Base-by-base conservation (phyloP, 441 rosid genomes). In the Rhodomyrtus psidioides region DNA sequence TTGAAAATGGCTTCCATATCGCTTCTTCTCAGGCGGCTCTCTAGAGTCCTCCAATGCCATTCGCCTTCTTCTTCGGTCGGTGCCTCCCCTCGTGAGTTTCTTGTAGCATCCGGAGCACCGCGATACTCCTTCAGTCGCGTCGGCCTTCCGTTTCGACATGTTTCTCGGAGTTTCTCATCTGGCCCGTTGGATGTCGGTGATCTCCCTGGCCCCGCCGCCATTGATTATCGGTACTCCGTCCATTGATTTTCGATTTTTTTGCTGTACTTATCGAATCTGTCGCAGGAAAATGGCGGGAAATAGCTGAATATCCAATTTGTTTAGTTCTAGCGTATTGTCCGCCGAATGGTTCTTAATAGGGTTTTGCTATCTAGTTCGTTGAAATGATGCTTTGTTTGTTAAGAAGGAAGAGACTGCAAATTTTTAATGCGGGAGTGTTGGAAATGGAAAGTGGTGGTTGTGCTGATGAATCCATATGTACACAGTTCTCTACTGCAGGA, bases 401-500 rank as follows among this genome's bases (percentile, higher is more conserved):
- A 8, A 28, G 60, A 12, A 79, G 65, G 23, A 58, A 54, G 49
- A 46, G n/a, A 30, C 16, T 70, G 55, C 55, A 49, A 54, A 85
- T 62, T 44, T 62, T 24, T 49, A 51, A 60, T 51, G n/a, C 23
- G 10, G 10, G 26, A 62, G 42, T 54, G 58, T 70, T 39, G 79
- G 15, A 10, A 2, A 70, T 70, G 79, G 15, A 15, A 42, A 39
- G 49, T 34, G 23, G 84, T 34, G 53, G 30, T 46, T 86, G 46
- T 83, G 51, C 85, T 83, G 15, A 76, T 82, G 54, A 83, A 88
- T 86, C 88, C 84, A 83, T 89, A 86, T 86, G 87, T 44, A 70
- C 85, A 88, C 97, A 96, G 98, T 91, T 92, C 93, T 87, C 84
- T 94, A 88, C 87, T 97, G 88, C 94, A 91, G 94, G 98, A 96